Conservation (phyloP, 139 green algal species). For the Eudorina sp. region DNA sequence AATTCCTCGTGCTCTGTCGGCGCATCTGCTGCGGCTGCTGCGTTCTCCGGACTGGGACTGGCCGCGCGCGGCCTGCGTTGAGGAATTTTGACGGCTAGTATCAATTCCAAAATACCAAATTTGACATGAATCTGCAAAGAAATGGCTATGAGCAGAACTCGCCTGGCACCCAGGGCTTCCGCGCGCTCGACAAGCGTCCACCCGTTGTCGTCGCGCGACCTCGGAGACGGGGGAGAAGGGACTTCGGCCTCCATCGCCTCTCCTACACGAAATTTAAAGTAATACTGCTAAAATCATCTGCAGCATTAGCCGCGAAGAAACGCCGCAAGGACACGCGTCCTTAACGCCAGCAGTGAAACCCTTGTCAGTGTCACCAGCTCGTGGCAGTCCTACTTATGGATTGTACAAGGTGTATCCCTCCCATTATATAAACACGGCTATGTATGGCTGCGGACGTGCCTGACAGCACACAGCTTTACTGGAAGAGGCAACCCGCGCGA, state of each 20-base stretch:
- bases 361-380: neutral
- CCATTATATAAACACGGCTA: too few relatives aligned
- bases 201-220: constrained; percentile 5
- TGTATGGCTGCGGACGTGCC: too few relatives aligned
- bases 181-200: constrained; percentile 26
- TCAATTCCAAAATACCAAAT: neutral
- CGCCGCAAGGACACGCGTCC: neutral
- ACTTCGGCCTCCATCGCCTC: neutral
- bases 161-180: neutral
- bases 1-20: neutral
- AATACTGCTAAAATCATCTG: too few relatives aligned
- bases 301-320: too few relatives aligned
- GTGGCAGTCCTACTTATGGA: too few relatives aligned
- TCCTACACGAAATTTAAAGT: too few relatives aligned
- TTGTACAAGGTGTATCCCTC: too few relatives aligned
- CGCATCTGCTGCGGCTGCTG: neutral
- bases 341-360: constrained; percentile 9
- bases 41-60: neutral
- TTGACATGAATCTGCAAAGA: too few relatives aligned
- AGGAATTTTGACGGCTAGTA: too few relatives aligned
- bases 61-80: constrained; percentile 23
- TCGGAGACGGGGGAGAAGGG: neutral
- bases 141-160: too few relatives aligned
- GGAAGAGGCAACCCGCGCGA: too few relatives aligned
- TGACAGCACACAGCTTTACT: too few relatives aligned